These are phyloP conservation scores for Singerocomus inundabilis DNA, from an alignment of 1,284 basidiomycete genomes.

Conservation along the genomic window DNA sequence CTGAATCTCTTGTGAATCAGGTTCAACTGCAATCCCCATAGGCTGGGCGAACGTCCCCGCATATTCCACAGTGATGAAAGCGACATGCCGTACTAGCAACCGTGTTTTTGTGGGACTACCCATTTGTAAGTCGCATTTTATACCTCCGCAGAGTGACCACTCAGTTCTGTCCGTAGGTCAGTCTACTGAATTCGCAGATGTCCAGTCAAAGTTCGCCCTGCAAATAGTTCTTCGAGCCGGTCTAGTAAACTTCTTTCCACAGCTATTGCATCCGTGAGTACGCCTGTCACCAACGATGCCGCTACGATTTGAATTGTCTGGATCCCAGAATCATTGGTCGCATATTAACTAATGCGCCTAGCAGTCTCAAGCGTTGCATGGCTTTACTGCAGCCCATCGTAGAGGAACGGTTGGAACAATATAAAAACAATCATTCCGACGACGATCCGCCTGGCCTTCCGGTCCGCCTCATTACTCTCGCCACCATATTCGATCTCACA, in stretches of 20 bases:
- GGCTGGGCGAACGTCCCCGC: conserved; percentile 34
- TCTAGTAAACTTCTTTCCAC: conserved; percentile 34
- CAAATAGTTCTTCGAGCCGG: conserved; percentile 34
- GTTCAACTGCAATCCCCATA: conserved; percentile 12
- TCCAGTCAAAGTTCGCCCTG: conserved; percentile 35
- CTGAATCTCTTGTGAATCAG: conserved; percentile 6
- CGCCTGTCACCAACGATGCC: conserved; percentile 5
- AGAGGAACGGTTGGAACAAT: conserved; percentile 30
- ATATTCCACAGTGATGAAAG: conserved; percentile 30
- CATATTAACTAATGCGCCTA: conserved; percentile 34
- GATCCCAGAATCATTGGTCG: conserved; percentile 33
- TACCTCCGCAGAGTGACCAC: conserved; percentile 3
- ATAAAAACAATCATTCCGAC: conserved; percentile 11
- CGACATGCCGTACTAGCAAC: conserved; percentile 40
- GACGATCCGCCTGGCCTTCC: conserved; percentile 19
- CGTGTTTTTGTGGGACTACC: conserved; percentile 46
- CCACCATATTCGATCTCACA: conserved; percentile 7
- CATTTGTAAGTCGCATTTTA: conserved; percentile 34
- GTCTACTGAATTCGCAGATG: conserved; percentile 32
- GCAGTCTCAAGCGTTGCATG: conserved; percentile 34
- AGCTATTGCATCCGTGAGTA: conserved; percentile 35
- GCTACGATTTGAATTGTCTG: conserved; percentile 15
- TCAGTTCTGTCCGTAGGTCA: conserved; percentile 25
- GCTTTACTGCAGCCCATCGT: conserved; percentile 32
- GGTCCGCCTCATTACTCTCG: conserved; percentile 21